Evolutionary conservation across 257 asterid species (phyloP), one percentile per base, ranked within the genome.

Genomic region (Anisodus acutangulus): DNA sequence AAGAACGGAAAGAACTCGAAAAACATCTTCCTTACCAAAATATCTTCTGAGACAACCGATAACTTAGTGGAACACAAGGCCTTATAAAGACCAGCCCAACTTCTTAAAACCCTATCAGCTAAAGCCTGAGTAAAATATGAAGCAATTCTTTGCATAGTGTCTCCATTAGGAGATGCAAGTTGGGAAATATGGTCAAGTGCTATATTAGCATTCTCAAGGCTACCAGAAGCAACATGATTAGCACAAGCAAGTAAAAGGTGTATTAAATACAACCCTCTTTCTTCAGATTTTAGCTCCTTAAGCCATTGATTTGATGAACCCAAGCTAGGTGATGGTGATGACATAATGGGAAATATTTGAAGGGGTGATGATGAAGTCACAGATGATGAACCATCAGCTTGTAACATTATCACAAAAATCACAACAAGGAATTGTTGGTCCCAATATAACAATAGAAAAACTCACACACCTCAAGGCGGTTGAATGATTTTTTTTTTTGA

Each of bases 101-200:
- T 82, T 55, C 93, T 88, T 26, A 95, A 95, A 84, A 93, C 87
- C 89, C 97, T 89, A 78, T 95, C 97, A 49, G 97, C 99, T 6
- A 95, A 84, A 37, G 98, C 97, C 88, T 93, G 94, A 0, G 98
- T 91, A 49, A 95, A 95, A 82, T 94, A 94, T 0, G 97, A 89
- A 47, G 99, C 98, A 37, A 95, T 92, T 81, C 98, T 88, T 86
- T 95, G 99, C 99, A 95, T 94, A 3, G 99, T 94, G 70, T 95
- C 98, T 47, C 99, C 98, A 26, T 89, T 90, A 2, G 98, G 94
- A 9, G 97, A 91, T 17, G 99, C 94, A 2, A 95, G 97, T 78
- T 91, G 95, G 66, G 95, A 95, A 72, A 95, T 94, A 79, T 95
- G 98, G 68, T 95, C 99, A 2, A 95, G 98, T 88, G 95, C 92